A percentile compares a stretch with the other conserved stretches of the same genome.
Evolutionary conservation across 75 land plant genomes (phyloP).

Genomic region (Isoetes taiwanensis): DNA sequence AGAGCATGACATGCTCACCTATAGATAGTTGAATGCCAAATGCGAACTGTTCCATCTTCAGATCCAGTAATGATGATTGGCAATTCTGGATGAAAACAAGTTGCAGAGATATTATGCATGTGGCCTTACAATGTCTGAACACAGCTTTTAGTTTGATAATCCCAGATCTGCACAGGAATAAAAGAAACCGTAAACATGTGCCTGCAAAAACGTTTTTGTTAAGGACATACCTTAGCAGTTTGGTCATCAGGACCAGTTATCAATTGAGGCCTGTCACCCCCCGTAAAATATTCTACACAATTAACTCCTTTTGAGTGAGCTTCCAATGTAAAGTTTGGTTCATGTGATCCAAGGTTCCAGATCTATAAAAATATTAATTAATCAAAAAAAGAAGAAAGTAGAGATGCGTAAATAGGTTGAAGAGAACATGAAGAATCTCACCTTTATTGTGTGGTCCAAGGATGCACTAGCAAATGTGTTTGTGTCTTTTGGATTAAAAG

Average conservation of each 20-base stretch:
- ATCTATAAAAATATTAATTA: constrained; percentile 58
- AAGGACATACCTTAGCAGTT: constrained; percentile 1
- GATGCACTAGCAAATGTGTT: constrained; percentile 85
- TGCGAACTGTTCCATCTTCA: constrained; percentile 81
- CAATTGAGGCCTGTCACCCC: constrained; percentile 33
- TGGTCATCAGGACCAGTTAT: constrained; percentile 4
- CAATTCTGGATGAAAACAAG: constrained; percentile 26
- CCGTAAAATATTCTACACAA: constrained; percentile 78
- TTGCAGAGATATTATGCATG: constrained; percentile 25
- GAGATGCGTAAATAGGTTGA: too few species aligned
- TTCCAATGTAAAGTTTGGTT: constrained; percentile 78
- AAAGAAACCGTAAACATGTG: not conserved
- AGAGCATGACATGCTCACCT: too few species aligned
- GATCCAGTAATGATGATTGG: constrained; percentile 41
- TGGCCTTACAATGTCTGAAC: constrained; percentile 24
- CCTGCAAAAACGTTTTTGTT: too few species aligned
- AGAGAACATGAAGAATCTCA: too few species aligned
- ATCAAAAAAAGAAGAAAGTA: too few species aligned
- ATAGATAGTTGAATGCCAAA: constrained; percentile 81
- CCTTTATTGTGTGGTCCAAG: constrained; percentile 82
- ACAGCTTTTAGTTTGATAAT: constrained; percentile 21
- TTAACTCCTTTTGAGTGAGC: constrained; percentile 81
- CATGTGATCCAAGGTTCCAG: constrained; percentile 86
- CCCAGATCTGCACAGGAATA: not conserved
- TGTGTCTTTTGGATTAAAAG: constrained; percentile 86